Conservation (phyloP, 192 early-diverging fungal species). For the Entomortierella chlamydospora region DNA sequence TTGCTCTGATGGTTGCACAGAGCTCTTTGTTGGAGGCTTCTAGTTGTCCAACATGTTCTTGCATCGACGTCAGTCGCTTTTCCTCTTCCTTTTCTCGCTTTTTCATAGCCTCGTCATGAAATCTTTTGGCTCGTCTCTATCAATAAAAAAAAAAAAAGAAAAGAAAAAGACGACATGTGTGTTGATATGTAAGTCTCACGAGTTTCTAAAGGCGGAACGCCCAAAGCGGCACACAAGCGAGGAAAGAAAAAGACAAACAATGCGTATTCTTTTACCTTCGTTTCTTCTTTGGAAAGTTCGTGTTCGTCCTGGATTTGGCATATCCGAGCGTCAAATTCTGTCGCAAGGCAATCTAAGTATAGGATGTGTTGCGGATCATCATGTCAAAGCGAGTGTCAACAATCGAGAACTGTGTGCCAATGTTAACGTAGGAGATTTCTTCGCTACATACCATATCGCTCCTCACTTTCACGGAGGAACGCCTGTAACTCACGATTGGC, state of each 20-base stretch:
- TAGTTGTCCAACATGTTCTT: background rate
- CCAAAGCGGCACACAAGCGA: background rate
- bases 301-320: background rate
- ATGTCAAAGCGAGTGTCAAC: too few relatives aligned
- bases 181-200: too few relatives aligned
- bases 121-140: slow-evolving; percentile 8
- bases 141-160: background rate
- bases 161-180: too few relatives aligned
- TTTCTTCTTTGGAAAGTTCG: background rate
- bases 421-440: too few relatives aligned
- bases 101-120: background rate
- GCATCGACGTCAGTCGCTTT: slow-evolving; percentile 1
- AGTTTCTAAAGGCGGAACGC: too few relatives aligned
- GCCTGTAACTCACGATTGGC: background rate
- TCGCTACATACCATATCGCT: slow-evolving; percentile 2
- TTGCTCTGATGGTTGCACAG: background rate
- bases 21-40: slow-evolving; percentile 3
- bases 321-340: background rate
- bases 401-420: too few relatives aligned
- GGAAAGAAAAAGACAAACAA: background rate
- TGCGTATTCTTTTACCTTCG: background rate
- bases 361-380: background rate
- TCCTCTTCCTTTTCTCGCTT: slow-evolving; percentile 5
- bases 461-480: background rate
- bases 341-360: background rate